Conservation (phyloP, 768 basidiomycete genomes). For the Artomyces pyxidatus region DNA sequence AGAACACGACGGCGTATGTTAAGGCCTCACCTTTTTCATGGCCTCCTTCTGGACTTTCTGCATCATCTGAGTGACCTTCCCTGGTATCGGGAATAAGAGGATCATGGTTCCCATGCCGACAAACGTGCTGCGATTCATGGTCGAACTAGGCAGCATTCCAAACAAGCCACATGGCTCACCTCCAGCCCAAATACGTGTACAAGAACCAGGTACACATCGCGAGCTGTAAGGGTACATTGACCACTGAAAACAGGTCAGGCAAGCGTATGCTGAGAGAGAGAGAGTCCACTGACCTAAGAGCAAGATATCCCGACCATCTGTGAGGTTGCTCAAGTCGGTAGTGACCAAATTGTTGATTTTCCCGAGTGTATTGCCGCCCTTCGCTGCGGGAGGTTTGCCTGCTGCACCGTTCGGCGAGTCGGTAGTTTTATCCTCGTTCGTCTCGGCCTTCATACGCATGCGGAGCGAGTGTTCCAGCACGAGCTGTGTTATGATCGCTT, state of each 20-base stretch:
- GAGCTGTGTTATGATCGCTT: conserved; percentile 43
- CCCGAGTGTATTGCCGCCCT: conserved; percentile 48
- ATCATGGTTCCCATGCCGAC: conserved; percentile 34
- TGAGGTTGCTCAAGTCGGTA: conserved; percentile 39
- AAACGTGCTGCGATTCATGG: conserved; percentile 23
- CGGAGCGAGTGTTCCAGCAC: conserved; percentile 49
- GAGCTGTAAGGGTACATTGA: conserved; percentile 36
- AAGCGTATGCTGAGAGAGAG: neutral
- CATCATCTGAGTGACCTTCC: conserved; percentile 28
- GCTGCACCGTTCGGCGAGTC: conserved; percentile 9
- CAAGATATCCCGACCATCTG: conserved; percentile 21
- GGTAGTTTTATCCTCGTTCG: conserved; percentile 11
- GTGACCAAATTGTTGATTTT: conserved; percentile 74
- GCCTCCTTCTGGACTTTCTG: conserved; percentile 28
- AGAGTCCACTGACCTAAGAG: conserved; percentile 8
- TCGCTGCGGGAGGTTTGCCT: neutral
- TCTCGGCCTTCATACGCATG: conserved; percentile 41
- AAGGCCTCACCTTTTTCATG: conserved; percentile 30
- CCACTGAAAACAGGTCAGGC: conserved; percentile 6
- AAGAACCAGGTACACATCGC: conserved; percentile 34
- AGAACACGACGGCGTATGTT: neutral
- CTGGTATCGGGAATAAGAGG: conserved; percentile 34
- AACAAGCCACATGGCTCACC: conserved; percentile 19
- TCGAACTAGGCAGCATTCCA: neutral
- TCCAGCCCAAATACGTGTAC: conserved; percentile 44